These are phyloP conservation scores for Thermomucor indicae-seudaticae DNA, from an alignment of 371 early-diverging fungal species.

Conservation along the genomic window DNA sequence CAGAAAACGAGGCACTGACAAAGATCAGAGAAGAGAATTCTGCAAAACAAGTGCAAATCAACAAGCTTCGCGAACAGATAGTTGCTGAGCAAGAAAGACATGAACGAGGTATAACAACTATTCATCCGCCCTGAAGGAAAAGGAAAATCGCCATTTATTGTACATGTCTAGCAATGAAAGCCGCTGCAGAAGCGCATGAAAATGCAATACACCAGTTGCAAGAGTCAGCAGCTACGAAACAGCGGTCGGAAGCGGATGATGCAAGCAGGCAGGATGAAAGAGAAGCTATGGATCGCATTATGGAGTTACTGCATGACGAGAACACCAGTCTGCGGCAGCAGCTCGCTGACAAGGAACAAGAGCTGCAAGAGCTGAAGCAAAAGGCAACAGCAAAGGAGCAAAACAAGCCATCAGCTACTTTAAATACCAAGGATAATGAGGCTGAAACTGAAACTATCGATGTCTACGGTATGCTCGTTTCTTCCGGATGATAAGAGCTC, in stretches of 20 bases:
- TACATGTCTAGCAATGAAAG: background rate
- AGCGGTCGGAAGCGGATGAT: background rate
- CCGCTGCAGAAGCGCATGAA: background rate
- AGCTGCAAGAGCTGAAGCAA: conserved; percentile 9
- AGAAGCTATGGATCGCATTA: conserved; percentile 6
- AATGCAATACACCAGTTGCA: background rate
- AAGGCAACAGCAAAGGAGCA: background rate
- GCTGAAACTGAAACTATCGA: background rate
- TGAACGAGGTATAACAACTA: conserved; percentile 17
- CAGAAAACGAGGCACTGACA: conserved; percentile 21
- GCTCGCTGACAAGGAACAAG: conserved; percentile 4
- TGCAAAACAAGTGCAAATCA: conserved; percentile 3
- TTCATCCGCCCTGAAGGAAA: no score
- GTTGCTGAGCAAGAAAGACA: conserved; percentile 9
- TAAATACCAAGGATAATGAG: background rate
- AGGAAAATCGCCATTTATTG: background rate
- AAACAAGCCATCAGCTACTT: background rate
- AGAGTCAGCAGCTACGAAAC: background rate
- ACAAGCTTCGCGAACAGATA: conserved; percentile 6
- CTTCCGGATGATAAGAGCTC: background rate
- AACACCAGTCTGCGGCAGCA: conserved; percentile 9
- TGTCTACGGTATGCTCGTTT: background rate
- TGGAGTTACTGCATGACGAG: conserved; percentile 13
- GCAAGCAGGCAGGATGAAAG: background rate
- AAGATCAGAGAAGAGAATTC: conserved; percentile 22